These are phyloP conservation scores for Rubus idaeus DNA, from an alignment of 306 rosid species.

Conservation along the genomic window DNA sequence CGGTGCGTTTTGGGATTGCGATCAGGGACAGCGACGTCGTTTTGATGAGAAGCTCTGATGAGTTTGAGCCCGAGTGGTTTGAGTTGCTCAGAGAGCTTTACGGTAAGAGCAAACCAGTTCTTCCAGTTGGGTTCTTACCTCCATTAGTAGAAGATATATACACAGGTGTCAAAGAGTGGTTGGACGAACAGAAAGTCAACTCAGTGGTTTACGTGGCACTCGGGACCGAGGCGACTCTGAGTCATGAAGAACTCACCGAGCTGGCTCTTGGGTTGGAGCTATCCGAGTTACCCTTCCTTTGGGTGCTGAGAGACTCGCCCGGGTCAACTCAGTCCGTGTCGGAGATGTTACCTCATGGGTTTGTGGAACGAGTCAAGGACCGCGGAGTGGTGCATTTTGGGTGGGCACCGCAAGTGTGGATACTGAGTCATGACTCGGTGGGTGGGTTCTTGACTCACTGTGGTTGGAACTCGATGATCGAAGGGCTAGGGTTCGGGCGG, in stretches of 20 bases:
- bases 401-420: slow-evolving; percentile 45
- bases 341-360: slow-evolving; percentile 42
- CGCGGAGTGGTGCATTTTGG: slow-evolving; percentile 29
- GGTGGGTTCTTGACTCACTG: slow-evolving; percentile 52
- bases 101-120: slow-evolving; percentile 28
- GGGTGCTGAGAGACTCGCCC: slow-evolving; percentile 34
- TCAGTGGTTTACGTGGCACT: slow-evolving; percentile 43
- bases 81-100: slow-evolving; percentile 30
- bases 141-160: slow-evolving; percentile 13
- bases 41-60: slow-evolving; percentile 30
- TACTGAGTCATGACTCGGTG: slow-evolving; percentile 38
- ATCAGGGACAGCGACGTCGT: slow-evolving; percentile 32
- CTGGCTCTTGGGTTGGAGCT: slow-evolving; percentile 41
- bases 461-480: slow-evolving; percentile 53
- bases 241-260: slow-evolving; percentile 34
- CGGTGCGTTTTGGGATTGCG: slow-evolving; percentile 31
- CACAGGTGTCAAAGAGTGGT: slow-evolving; percentile 22
- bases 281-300: slow-evolving; percentile 37
- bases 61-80: slow-evolving; percentile 47
- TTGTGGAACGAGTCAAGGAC: slow-evolving; percentile 31
- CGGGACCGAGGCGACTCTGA: slow-evolving; percentile 39
- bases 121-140: slow-evolving; percentile 38
- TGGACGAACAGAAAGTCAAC: slow-evolving; percentile 26
- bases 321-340: slow-evolving; percentile 18
- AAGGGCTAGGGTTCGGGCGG: slow-evolving; percentile 42